Evolutionary conservation across 1,139 yeast species (phyloP), one percentile per base, ranked within the genome.

Genomic region (Pichia sp.): DNA sequence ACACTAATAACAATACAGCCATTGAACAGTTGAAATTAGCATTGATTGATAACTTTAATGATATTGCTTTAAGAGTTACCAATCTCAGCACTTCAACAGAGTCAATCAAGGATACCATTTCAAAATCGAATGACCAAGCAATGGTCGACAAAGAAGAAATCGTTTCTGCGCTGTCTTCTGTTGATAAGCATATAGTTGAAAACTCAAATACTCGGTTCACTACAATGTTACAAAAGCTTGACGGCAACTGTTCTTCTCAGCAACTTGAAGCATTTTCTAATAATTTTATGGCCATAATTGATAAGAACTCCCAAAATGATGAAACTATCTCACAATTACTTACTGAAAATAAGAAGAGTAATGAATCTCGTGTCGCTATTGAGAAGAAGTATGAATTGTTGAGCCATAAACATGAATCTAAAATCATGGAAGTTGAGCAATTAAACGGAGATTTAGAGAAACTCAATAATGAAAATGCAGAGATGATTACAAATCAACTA

Each of bases 1-100:
- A 38, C 20, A 10, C 11, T 2, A 38, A 20, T 14, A 44, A 31
- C 14, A 15, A 10, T 3, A 41, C 36, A 4, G 32, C 27, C 4
- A 6, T 37, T 22, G 33, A 41, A 6, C 19, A n/a, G 4, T 18
- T 45, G 14, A 43, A 43, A 27, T 18, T 32, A 17, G 38, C 20
- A 14, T 20, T 47, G 7, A 31, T 34, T 24, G 46, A 47, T 31
- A 45, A 39, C 19, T 47, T 47, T 30, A 47, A 39, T 28, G 50
- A 47, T 34, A 34, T 47, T 11, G 45, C 43, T 3, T 15, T 48
- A 9, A 20, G 48, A 21, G n/a, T 42, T 2, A 42, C 38, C 1
- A 40, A 39, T 27, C 22, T 45, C 6, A 37, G 38, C n/a, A 15
- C 17, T 10, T 38, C 41, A 1, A 47, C 18, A 14, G 45, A 44